Evolutionary conservation across 1,284 basidiomycete species (phyloP).

Genomic region (Pseudozyma pruni): DNA sequence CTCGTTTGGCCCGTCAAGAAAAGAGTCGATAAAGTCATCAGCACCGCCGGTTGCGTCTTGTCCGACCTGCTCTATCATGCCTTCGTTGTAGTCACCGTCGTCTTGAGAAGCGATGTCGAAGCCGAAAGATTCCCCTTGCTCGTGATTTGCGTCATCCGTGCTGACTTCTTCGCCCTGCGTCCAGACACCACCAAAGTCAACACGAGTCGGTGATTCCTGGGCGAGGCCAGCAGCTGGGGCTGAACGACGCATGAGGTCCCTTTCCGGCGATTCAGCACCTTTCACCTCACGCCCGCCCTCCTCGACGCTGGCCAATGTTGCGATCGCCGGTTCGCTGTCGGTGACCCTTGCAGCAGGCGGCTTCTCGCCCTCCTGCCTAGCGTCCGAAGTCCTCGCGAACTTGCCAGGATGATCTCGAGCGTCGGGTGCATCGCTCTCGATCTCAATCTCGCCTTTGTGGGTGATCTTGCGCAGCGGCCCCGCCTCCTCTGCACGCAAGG

Average conservation of each 20-base stretch:
- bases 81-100: constrained; percentile 10
- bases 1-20: constrained; percentile 40
- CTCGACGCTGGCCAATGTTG: neutral
- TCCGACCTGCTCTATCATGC: neutral
- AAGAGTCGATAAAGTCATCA: constrained; percentile 61
- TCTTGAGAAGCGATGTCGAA: constrained; percentile 23
- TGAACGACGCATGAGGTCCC: constrained; percentile 10
- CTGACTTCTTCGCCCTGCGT: constrained; percentile 6
- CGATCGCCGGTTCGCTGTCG: constrained; percentile 28
- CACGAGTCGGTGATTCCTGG: constrained; percentile 18
- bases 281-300: neutral
- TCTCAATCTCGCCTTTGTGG: constrained; percentile 68
- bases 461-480: constrained; percentile 65
- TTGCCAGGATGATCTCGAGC: constrained; percentile 31
- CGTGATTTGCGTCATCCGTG: constrained; percentile 1
- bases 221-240: constrained; percentile 17
- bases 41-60: constrained; percentile 14
- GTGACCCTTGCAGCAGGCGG: constrained; percentile 17
- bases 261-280: neutral
- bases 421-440: constrained; percentile 53
- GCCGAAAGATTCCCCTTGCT: constrained; percentile 26
- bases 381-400: constrained; percentile 7
- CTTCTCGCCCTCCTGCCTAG: neutral
- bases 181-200: constrained; percentile 41
- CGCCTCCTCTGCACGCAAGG: constrained; percentile 51